phyloP scores from a whole-genome alignment of 75 land plant species.

The Selaginella tamariscina region DNA sequence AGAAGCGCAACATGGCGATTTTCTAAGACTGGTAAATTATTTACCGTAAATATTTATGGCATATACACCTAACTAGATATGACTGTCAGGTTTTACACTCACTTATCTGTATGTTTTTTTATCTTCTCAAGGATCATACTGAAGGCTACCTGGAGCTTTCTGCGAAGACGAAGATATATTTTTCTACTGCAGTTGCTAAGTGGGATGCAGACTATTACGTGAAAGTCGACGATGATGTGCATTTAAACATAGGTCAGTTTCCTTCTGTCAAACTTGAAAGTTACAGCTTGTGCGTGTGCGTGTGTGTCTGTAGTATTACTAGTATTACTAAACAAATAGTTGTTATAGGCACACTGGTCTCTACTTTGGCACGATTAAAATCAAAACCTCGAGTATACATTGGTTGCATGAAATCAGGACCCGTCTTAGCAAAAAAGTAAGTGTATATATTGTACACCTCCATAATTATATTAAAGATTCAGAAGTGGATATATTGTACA shows the following conservation, averaged over 20 bases:
- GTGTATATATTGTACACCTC: conserved; percentile 6
- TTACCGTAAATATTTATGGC: background rate
- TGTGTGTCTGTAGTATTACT: background rate
- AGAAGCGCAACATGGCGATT: conserved; percentile 56
- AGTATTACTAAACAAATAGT: background rate
- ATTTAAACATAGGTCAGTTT: conserved; percentile 44
- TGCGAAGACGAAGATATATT: conserved; percentile 55
- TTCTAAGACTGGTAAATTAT: conserved; percentile 53
- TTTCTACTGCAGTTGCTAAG: conserved; percentile 47
- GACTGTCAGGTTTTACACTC: background rate
- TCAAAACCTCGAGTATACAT: conserved; percentile 56
- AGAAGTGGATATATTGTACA: too few relatives aligned
- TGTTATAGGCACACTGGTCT: conserved; percentile 42
- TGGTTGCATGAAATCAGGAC: conserved; percentile 85
- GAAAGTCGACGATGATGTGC: conserved; percentile 50
- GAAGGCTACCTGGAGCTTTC: conserved; percentile 83
- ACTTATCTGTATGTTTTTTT: background rate
- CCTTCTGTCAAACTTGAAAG: background rate
- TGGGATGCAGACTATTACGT: conserved; percentile 91
- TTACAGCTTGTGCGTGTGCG: conserved; percentile 4
- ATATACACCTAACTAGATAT: background rate
- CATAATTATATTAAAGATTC: too few relatives aligned
- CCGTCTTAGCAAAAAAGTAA: conserved; percentile 62
- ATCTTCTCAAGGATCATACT: conserved; percentile 43
- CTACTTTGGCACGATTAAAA: conserved; percentile 32